Percentiles rank a stretch among this genome's conserved stretches.
phyloP scores from a whole-genome alignment of 2,329 filamentous ascomycete genomes.

The Hymenoscyphus repandus region DNA sequence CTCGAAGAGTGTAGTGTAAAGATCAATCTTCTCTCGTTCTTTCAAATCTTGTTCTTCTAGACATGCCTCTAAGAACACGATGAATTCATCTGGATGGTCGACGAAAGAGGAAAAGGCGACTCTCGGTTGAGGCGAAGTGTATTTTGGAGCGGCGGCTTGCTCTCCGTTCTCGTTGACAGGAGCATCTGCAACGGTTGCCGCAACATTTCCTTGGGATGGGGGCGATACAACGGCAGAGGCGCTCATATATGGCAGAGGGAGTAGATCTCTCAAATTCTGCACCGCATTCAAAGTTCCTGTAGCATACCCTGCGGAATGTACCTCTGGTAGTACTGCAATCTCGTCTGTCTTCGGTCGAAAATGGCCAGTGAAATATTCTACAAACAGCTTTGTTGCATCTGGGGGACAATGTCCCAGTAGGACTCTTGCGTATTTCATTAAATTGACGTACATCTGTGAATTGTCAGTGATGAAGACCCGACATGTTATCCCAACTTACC shows the following conservation, averaged over 20 bases:
- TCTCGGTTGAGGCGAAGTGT: conserved; percentile 75
- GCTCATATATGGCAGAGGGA: conserved; percentile 83
- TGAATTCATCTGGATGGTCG: conserved; percentile 87
- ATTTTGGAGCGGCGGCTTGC: conserved; percentile 44
- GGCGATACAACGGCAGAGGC: conserved; percentile 52
- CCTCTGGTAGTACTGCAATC: conserved; percentile 20
- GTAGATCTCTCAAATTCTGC: conserved; percentile 76
- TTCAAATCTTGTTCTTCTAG: conserved; percentile 66
- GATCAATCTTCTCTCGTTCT: conserved; percentile 71
- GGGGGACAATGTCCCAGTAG: conserved; percentile 80
- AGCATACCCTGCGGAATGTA: conserved; percentile 25
- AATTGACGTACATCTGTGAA: conserved; percentile 69
- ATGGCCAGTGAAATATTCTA: conserved; percentile 87
- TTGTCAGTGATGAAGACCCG: conserved; percentile 6
- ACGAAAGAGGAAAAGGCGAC: conserved; percentile 96
- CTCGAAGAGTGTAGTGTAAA: conserved; percentile 94
- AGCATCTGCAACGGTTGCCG: conserved; percentile 48
- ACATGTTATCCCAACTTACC: conserved; percentile 42
- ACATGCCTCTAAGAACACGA: conserved; percentile 86
- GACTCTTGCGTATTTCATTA: conserved; percentile 94
- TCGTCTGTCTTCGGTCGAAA: conserved; percentile 64
- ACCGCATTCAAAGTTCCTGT: conserved; percentile 66
- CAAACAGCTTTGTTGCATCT: conserved; percentile 80
- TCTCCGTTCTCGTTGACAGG: conserved; percentile 44
- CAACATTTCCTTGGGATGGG: conserved; percentile 43